Base-by-base conservation (phyloP, 1,284 basidiomycete genomes). In the Malassezia yamatoensis region DNA sequence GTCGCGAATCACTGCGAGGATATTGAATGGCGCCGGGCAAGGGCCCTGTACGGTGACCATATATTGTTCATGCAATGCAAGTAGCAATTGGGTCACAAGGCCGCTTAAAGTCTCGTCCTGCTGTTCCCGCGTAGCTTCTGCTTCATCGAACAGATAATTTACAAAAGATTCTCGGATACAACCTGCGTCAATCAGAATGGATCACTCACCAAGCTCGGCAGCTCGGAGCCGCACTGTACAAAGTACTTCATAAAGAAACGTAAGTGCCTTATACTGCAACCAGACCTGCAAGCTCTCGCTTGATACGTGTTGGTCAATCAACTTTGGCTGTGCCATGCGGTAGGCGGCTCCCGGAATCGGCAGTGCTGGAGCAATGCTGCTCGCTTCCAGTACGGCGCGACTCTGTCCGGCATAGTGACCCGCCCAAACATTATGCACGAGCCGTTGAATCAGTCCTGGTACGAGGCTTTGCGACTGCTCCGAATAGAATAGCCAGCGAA, bases 51-150 rank as follows among this genome's bases (percentile, higher is more conserved):
- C 75, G 0, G 80, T 84, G 9, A 96, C 89, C 93, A 98, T 96
- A 77, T 94, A 96, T 76, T 98, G 93, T 76, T 99, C 93, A 72
- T 96, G 96, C 38, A 99, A 80, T 0, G 93, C 87, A 16, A 66
- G 60, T 41, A 69, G 54, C 15, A 69, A 49, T 38, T 61, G 64
- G 58, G 65, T 68, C 38, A 63, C 57, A 2, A 53, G 61, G 18
- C 61, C 61, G 55, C 65, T 64, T 57, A 65, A 61, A 24, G 63
- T 47, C 51, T 98, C 94, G 68, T 96, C 91, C 15, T 84, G 82
- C 76, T 88, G 83, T 61, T 85, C 81, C 44, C 89, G 80, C 0
- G 94, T 96, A 64, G 86, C 83, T 73, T 99, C 93, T 36, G 98
- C 88, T 38, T 96, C 81, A 58, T 94, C 88, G 66, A 96, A 96